Base-by-base conservation (phyloP, 2,329 filamentous ascomycete genomes). In the Cryphonectria carpinicola region DNA sequence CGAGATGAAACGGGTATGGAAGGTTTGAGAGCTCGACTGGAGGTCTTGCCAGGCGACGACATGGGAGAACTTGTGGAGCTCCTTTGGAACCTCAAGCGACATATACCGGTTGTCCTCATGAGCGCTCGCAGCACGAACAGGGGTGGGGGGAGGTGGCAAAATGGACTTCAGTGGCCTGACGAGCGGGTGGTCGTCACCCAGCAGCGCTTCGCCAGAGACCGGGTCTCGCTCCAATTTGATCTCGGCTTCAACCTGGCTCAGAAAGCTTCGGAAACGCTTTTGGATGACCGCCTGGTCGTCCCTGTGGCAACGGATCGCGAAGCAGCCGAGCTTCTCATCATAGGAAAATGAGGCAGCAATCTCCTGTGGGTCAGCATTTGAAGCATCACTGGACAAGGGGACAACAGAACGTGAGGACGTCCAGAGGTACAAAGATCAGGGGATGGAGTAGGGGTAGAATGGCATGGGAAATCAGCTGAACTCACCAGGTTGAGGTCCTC, bases 201-300 rank as follows among this genome's bases (percentile, higher is more conserved):
- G 19, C 41, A 65, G 25, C 32, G 19, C 19, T n/a, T 19, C 43
- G 11, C 32, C 43, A 19, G 32, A 19, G 14, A 25, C 10, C 17
- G 28, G 19, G 28, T 22, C 35, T 4, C 11, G 25, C 25, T 65
- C 43, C 25, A 43, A 2, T 10, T 54, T 63, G 41, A 60, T 37
- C n/a, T 98, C 66, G 39, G 22, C n/a, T 46, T 67, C 63, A 17
- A 72, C 32, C 52, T 69, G 43, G n/a, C 56, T 37, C 19, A 63
- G 66, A 4, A 63, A 52, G 32, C 46, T 56, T 60, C 65, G 39
- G 41, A 63, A 71, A 8, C 37, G 63, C 56, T 43, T 49, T 46
- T 66, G 64, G 56, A 71, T 41, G 43, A 46, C n/a, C 3, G n/a
- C n/a, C 66, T 54, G 65, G 61, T 71, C 63, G 10, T 67, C 49